Evolutionary conservation across 2,329 filamentous ascomycete genomes (phyloP), one percentile per base, ranked within the genome.

Genomic region (Berkeleyomyces rouxiae): DNA sequence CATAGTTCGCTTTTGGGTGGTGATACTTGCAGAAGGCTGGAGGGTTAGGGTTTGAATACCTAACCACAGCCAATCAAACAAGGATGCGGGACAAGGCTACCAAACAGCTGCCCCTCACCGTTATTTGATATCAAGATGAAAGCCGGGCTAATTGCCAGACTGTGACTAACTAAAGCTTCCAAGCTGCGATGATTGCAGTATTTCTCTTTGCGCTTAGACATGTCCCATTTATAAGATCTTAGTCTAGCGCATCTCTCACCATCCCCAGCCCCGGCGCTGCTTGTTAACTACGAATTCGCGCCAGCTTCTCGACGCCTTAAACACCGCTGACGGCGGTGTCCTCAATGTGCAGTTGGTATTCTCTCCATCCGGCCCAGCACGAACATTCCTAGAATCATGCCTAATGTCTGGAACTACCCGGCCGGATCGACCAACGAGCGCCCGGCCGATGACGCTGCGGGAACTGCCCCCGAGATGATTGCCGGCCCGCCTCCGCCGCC

Each of bases 391-490:
- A 47, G n/a, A 42, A 42, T 66, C 62, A 53, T 66, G 58, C 23
- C 61, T 33, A 53, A 61, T 49, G 53, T 65, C 36, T 64, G 62
- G 61, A 55, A 42, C 33, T 42, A 42, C 7, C 49, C 53, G 46
- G 11, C 51, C 47, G 57, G 46, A 53, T 57, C 55, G 49, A 57
- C 57, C 62, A 61, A 44, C 40, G 58, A 60, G 37, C 43, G 58
- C 7, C 53, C 62, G 23, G n/a, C 58, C 58, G 62, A 64, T 43
- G 62, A 64, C 43, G 39, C 55, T n/a, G 53, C 42, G 10, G 59
- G 61, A 23, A 33, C 44, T 46, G 53, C 40, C 37, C 61, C 61
- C 11, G 60, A 62, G 49, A 60, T 63, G 13, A 51, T 47, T 16
- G n/a, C 60, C 44, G 61, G 53, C 57, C 43, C 55, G 3, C 60